Percentiles rank a stretch among this genome's conserved stretches.
phyloP scores from a whole-genome alignment of 2,329 filamentous ascomycete genomes.

The Chaetomium olivaceum region DNA sequence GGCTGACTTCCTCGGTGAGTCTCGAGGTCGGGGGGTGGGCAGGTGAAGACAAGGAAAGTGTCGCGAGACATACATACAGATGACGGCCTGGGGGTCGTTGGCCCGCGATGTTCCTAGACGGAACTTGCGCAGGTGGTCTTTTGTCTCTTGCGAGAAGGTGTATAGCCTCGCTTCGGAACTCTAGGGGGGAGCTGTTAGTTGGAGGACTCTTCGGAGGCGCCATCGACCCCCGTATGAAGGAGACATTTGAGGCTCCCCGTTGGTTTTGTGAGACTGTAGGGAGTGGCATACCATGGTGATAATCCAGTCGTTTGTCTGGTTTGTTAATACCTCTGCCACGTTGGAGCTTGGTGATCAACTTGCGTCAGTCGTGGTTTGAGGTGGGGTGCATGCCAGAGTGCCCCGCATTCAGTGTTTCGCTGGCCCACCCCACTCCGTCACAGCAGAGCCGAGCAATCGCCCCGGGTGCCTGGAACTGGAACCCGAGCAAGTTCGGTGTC shows the following conservation, averaged over 20 bases:
- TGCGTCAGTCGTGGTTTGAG: neutral
- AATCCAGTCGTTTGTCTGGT: neutral
- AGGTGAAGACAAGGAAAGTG: neutral
- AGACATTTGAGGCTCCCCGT: neutral
- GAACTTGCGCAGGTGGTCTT: conserved; percentile 90
- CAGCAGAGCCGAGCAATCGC: neutral
- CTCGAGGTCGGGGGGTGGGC: neutral
- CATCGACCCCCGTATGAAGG: neutral
- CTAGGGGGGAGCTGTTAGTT: conserved; percentile 35
- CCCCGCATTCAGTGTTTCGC: conserved; percentile 7
- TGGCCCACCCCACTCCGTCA: neutral
- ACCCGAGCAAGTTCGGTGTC: neutral
- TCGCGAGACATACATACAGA: conserved; percentile 69
- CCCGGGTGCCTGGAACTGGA: neutral
- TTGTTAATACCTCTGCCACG: neutral
- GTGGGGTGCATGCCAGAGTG: conserved; percentile 5
- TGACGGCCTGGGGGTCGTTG: conserved; percentile 84
- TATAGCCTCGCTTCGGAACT: conserved; percentile 86
- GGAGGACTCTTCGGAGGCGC: neutral
- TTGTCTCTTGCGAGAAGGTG: conserved; percentile 88
- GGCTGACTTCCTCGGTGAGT: neutral
- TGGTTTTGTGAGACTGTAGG: neutral
- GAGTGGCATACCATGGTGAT: conserved; percentile 21
- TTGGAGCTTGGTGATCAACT: neutral
- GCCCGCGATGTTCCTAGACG: conserved; percentile 85